Conservation (phyloP, 176 grass and related monocot genomes). For the Saccharum spontaneum region DNA sequence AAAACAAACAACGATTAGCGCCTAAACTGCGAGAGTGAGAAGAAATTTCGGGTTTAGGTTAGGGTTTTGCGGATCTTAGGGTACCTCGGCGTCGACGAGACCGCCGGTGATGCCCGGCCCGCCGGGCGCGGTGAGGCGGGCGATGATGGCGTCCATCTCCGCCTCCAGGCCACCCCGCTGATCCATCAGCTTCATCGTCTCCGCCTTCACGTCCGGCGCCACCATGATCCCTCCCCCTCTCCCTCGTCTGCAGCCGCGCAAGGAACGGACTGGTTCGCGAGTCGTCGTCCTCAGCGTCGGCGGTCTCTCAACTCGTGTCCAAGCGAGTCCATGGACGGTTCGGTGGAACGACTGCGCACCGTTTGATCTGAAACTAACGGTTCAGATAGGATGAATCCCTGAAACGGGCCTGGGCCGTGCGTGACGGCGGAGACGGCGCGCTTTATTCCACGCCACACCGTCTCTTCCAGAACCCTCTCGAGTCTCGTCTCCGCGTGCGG, state of each 20-base stretch:
- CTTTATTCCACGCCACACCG: background rate
- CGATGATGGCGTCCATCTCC: conserved; percentile 86
- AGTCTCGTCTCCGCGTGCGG: background rate
- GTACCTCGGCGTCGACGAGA: conserved; percentile 73
- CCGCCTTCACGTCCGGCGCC: conserved; percentile 82
- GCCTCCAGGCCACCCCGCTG: conserved; percentile 50
- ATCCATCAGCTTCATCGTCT: conserved; percentile 75
- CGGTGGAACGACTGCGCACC: background rate
- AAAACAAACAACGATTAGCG: conserved; percentile 20
- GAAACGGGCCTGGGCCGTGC: background rate
- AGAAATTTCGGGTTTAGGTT: background rate
- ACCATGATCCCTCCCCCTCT: conserved; percentile 53
- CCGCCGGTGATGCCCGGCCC: conserved; percentile 64
- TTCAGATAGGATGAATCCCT: background rate
- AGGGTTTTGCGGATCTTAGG: conserved; percentile 23
- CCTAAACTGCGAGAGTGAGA: background rate
- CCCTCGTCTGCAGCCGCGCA: background rate
- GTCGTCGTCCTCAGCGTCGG: background rate
- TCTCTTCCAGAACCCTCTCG: conserved; percentile 27
- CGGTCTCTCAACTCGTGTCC: background rate
- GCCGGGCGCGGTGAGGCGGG: conserved; percentile 51
- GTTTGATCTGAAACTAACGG: background rate
- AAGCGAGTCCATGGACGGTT: background rate
- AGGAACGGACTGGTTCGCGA: background rate
- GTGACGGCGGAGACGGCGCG: background rate